Base-by-base conservation (phyloP, 345 rosid genomes). In the rapeseed (Brassica napus) region DNA sequence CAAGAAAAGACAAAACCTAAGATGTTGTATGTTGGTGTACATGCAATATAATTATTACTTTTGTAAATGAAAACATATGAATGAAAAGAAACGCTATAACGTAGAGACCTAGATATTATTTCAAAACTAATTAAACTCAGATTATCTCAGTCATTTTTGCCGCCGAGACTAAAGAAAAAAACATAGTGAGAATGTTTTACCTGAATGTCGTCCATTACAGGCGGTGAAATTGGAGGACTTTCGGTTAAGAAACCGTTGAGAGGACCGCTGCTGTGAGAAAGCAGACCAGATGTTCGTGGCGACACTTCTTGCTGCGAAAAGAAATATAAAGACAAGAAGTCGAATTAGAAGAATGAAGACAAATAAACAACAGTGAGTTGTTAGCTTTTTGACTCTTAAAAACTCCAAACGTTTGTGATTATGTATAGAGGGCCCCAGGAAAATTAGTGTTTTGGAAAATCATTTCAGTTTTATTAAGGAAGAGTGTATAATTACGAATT, bases 181-280 rank as follows among this genome's bases (percentile, higher is more conserved):
- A 68, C 32, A 49, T 23, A 31, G 28, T 57, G 70, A 73, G 59
- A 74, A 42, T 61, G 55, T 49, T 12, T 75, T 1, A 92, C 98
- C 97, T 90, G 93, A 61, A 82, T 66, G 65, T 91, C 98, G 71
- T 95, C 94, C 74, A 83, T 76, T 61, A 91, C 92, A 10, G 92
- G 87, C 16, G 99, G 98, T 11, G 98, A 95, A 49, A 93, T 97
- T 6, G 99, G 99, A 26, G 99, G 97, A 79, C 99, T 93, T 85
- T 93, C 98, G 6, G 97, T 87, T 49, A 52, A 52, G 15, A 2
- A 52, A 52, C 88, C 88, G 30, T 81, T 89, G 15, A 89, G 88
- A 74, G 97, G 97, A 18, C 97, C 97, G 66, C 94, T 91, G 84
- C 98, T 92, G 62, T 94, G 94, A 5, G 97, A 92, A 44, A 92